Base-by-base conservation (phyloP, 2,329 filamentous ascomycete genomes). In the Chaetomium olivaceum region DNA sequence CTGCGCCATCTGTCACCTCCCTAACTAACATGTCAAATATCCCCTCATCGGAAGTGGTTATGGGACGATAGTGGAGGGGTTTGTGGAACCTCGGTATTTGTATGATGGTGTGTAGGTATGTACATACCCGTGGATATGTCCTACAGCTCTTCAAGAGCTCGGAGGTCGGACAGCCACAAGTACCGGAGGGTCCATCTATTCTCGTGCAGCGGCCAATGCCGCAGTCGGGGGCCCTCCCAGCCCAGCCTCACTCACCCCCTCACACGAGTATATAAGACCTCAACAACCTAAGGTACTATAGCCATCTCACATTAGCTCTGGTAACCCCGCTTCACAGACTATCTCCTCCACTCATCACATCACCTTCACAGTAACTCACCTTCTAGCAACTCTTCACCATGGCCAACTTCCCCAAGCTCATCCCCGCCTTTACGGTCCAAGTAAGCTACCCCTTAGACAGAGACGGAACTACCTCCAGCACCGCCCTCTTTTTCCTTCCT, bases 341-440 rank as follows among this genome's bases (percentile, higher is more conserved):
- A 4, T 25, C 4, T 23, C 33, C 21, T 19, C 27, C 55, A 21
- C 21, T 19, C 31, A 21, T 12, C n/a, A 36, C 5, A 55, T 9
- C 25, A 25, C 21, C 33, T 21, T 43, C n/a, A n/a, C 39, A 7
- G 39, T 19, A n/a, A 33, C 21, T 27, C 3, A n/a, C n/a, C 33
- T n/a, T 4, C 43, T 33, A 9, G 3, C 29, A 56, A 56, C 54
- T 33, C 57, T 36, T 12, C 63, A 70, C 48, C 68, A 79, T 79
- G 76, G 70, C 77, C 21, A 67, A 68, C 66, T 79, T 78, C 65
- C 74, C 78, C 64, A 79, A 75, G 66, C 76, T 80, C 62, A 75
- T 78, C 61, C 79, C 79, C 4, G 79, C 79, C 68, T 80, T 80
- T 66, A 78, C 77, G 57, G 73, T 74, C 51, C 71, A 73, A 50